Base-by-base conservation (phyloP, 108 stramenopile genomes). In the Nannochloropsis gaditana region DNA sequence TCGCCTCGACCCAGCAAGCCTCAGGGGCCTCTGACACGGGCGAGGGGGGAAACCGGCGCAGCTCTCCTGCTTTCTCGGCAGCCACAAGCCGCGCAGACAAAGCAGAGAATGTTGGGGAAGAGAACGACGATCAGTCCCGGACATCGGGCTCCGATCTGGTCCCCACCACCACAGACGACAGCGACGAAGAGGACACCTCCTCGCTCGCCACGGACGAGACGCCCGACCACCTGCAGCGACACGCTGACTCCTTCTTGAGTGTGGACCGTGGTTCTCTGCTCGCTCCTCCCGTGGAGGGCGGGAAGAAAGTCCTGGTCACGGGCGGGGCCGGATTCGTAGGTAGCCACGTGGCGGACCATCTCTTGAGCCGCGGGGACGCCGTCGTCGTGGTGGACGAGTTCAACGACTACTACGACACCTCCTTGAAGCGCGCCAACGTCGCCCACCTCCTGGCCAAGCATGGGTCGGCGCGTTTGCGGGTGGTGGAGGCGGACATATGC, bases 281-380 rank as follows among this genome's bases (percentile, higher is more conserved):
- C 3, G 15, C 59, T 2, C 59, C 59, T 6, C 59, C 59, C 19
- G 59, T 73, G 6, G 59, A 73, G 59, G 59, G 59, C 15, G 59
- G 59, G 45, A 93, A 91, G 45, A 87, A 84, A 31, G 96, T 99
- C 11, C 92, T 99, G 45, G 96, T 99, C 21, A 99, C 98, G 9
- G 98, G 98, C 42, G 98, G 94, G 9, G 98, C 97, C 1, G 98
- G 98, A 9, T 99, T 99, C 90, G 94, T 99, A 81, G 98, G 97
- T 2, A 93, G 92, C 87, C 92, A 93, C 81, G 95, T 95, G 11
- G 83, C 89, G 15, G 86, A 87, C 45, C 31, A 43, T 43, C 93
- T 99, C 17, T 90, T 99, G 41, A 86, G 83, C 9, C 94, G 98
- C 8, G 98, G 98, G 41, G 97, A 99, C 84, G 93, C 92, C 83